Evolutionary conservation across 2,329 filamentous ascomycete species (phyloP), one percentile per base, ranked within the genome.

Genomic region (Dactylellina haptotyla): DNA sequence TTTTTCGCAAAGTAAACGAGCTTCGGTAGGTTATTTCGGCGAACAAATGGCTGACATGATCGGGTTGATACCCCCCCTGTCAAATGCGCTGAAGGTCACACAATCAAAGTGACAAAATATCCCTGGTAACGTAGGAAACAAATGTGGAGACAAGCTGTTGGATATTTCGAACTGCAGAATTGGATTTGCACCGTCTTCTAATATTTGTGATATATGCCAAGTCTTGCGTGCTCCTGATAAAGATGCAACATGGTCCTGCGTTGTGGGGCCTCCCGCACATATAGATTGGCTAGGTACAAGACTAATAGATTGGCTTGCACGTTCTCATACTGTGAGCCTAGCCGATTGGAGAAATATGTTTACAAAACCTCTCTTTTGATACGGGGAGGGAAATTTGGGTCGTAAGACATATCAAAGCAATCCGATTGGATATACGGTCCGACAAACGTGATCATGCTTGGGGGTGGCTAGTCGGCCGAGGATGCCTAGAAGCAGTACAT

Each of bases 131-230:
- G 41, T 53, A 43, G 46, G 25, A 30, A 43, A 25, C 25, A 37
- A 37, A 64, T 57, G 53, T 41, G 34, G 34, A 46, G 39, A 12
- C 53, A 10, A 10, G 12, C 14, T 46, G 26, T 34, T 48, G 61
- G 48, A 41, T 48, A 25, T 34, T 14, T 14, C 34, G 14, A 20
- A 18, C 8, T 12, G 56, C 26, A 26, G 18, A 54, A 20, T 37
- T 26, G 28, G 48, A 3, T 4, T 53, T 18, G 18, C 30, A 25
- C n/a, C n/a, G 20, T 30, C 32, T 59, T 25, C n/a, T 26, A 12
- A 45, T 25, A 50, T 71, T 62, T 53, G 66, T 72, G 66, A 72
- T 72, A 72, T 72, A 18, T 59, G 66, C 66, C 51, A 62, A 50
- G 66, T 59, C 66, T 72, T 72, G 66, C 66, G 58, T 72, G 66